Percentiles rank a stretch among this genome's conserved stretches.
Conservation (phyloP, 116 monocot genomes). For the Posidonia oceanica region DNA sequence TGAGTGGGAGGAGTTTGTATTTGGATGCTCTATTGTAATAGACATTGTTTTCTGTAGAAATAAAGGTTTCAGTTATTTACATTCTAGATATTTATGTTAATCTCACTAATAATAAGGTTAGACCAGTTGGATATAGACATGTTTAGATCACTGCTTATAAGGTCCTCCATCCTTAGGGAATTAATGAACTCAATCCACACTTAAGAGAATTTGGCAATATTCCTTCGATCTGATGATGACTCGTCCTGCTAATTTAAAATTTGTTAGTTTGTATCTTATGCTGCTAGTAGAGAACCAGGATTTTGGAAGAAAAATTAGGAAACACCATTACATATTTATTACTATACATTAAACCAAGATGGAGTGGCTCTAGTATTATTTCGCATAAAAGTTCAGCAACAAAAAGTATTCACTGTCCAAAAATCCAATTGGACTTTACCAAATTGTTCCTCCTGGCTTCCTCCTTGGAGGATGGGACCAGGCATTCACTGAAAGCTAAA, state of each 20-base stretch:
- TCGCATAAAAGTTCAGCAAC: too few relatives aligned
- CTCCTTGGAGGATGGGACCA: constrained; percentile 42
- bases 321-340: not conserved
- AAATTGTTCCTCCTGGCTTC: constrained; percentile 14
- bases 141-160: constrained; percentile 72
- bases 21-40: too few relatives aligned
- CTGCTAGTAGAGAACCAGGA: not conserved
- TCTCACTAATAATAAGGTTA: too few relatives aligned
- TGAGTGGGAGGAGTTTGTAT: too few relatives aligned
- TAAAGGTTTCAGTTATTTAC: too few relatives aligned
- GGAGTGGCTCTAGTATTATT: too few relatives aligned
- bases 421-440: not conserved
- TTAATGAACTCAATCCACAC: constrained; percentile 88
- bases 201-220: constrained; percentile 71
- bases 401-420: too few relatives aligned
- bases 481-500: constrained; percentile 42
- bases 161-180: constrained; percentile 74
- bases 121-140: too few relatives aligned
- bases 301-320: not conserved
- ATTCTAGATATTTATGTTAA: too few relatives aligned
- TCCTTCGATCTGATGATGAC: constrained; percentile 18
- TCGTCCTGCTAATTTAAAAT: constrained; percentile 38
- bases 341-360: too few relatives aligned
- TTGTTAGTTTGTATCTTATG: too few relatives aligned
- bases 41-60: too few relatives aligned